Evolutionary conservation across 768 basidiomycete species (phyloP), one percentile per base, ranked within the genome.

Genomic region (Suillus hirtellus): DNA sequence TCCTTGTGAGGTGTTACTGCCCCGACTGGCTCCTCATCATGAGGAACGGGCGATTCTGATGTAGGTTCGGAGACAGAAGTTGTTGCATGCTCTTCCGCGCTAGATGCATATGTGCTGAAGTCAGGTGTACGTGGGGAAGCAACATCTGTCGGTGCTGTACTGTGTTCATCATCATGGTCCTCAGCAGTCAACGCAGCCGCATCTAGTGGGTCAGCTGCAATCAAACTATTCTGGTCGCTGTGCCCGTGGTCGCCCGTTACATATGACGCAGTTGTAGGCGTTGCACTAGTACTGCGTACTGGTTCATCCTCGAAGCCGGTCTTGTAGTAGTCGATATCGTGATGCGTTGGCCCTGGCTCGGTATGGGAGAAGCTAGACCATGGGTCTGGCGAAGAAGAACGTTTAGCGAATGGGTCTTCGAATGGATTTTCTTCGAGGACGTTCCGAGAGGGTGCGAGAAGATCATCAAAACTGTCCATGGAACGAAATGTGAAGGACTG

Each of bases 381-480:
- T 67, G 90, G 90, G 73, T 92, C 90, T 49, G 89, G 88, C 21
- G 90, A 90, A 66, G 75, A 71, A 24, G 89, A 86, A 49, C 89
- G 72, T 63, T 83, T 83, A n/a, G 82, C 78, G 68, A 90, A 91
- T 5, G 88, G 88, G 71, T 89, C 86, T 44, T 85, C 85, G 64
- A 93, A 92, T 0, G 90, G 90, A 68, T 92, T 92, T 62, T 86
- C 82, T 71, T 90, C 88, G n/a, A 91, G 78, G 44, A 78, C 81
- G 67, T 75, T 79, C 67, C 84, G 83, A 34, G 89, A 87, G 60
- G 84, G 81, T 12, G 79, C 79, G 42, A 93, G 81, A 55, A 93
- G 74, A 75, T 93, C 90, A 78, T 92, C 90, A 73, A 93, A 93
- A 69, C 83, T 79, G 75, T 90, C 89, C 90, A 92, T 58, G 52